phyloP scores from a whole-genome alignment of 2,329 filamentous ascomycete genomes.

The Colletotrichum spaethianum region DNA sequence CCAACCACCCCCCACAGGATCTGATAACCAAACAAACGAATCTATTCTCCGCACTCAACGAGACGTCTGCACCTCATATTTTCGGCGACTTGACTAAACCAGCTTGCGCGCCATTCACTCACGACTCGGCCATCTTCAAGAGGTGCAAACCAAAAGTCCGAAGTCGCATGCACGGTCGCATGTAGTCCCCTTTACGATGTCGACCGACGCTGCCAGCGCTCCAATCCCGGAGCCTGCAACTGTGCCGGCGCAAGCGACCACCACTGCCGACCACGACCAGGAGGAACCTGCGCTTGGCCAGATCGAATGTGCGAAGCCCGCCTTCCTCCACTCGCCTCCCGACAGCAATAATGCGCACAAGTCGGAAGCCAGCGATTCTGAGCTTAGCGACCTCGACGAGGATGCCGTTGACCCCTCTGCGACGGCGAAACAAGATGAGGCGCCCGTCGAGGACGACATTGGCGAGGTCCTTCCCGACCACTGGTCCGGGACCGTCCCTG shows the following conservation, averaged over 20 bases:
- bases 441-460: slow-evolving; percentile 64
- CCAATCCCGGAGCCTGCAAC: slow-evolving; percentile 56
- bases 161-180: slow-evolving; percentile 52
- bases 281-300: slow-evolving; percentile 45
- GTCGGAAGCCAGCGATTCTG: slow-evolving; percentile 73
- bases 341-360: slow-evolving; percentile 74
- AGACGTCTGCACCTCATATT: slow-evolving; percentile 40
- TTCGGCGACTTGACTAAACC: slow-evolving; percentile 35
- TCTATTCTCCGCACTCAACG: slow-evolving; percentile 40
- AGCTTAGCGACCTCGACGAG: slow-evolving; percentile 76
- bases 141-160: slow-evolving; percentile 7
- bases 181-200: slow-evolving; percentile 66
- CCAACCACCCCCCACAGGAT: slow-evolving; percentile 40
- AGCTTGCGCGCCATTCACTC: slow-evolving; percentile 12
- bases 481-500: slow-evolving; percentile 91
- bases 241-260: slow-evolving; percentile 43
- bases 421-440: slow-evolving; percentile 44
- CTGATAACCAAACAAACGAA: slow-evolving; percentile 42
- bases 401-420: slow-evolving; percentile 54
- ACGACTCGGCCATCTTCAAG: slow-evolving; percentile 11
- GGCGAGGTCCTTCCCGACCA: slow-evolving; percentile 88
- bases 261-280: slow-evolving; percentile 42
- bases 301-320: slow-evolving; percentile 57
- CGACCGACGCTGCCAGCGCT: slow-evolving; percentile 68
- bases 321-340: slow-evolving; percentile 73